phyloP scores from a whole-genome alignment of 495 filamentous ascomycete species.

The Penicillium samsonianum region DNA sequence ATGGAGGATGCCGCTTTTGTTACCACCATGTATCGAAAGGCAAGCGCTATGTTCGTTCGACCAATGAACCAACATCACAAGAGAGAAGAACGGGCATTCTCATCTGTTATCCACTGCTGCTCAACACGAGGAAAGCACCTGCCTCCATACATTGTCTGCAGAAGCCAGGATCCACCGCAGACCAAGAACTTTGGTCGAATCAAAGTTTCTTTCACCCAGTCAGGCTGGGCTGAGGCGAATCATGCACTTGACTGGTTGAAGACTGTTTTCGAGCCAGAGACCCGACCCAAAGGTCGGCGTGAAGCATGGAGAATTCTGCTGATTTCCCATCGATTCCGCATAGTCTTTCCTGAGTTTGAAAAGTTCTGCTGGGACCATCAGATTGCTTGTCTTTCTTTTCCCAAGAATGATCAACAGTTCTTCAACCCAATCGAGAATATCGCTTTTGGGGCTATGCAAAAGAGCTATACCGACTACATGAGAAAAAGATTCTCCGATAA shows the following conservation, averaged over 20 bases:
- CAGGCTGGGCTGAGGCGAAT: neutral
- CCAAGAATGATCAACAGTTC: neutral
- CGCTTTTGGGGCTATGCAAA: neutral
- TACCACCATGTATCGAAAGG: neutral
- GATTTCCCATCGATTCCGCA: neutral
- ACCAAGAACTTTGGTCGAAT: neutral
- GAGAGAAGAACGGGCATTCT: conserved; percentile 2
- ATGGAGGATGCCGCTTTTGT: conserved; percentile 2
- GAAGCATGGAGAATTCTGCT: neutral
- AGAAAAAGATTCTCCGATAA: neutral
- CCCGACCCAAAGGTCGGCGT: neutral
- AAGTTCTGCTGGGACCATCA: neutral
- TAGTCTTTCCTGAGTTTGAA: neutral
- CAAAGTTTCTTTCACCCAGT: neutral
- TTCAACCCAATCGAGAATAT: conserved; percentile 5
- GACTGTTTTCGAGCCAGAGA: neutral
- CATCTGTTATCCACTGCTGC: conserved; percentile 3
- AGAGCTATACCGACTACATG: conserved; percentile 1
- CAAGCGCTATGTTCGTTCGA: neutral
- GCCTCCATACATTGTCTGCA: conserved; percentile 1
- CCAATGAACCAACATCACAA: neutral
- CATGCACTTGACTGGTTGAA: conserved; percentile 4
- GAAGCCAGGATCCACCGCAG: neutral
- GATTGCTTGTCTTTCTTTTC: neutral
- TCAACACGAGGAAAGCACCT: neutral